Conservation (phyloP, 805 yeast species). For the Candida ovalis region DNA sequence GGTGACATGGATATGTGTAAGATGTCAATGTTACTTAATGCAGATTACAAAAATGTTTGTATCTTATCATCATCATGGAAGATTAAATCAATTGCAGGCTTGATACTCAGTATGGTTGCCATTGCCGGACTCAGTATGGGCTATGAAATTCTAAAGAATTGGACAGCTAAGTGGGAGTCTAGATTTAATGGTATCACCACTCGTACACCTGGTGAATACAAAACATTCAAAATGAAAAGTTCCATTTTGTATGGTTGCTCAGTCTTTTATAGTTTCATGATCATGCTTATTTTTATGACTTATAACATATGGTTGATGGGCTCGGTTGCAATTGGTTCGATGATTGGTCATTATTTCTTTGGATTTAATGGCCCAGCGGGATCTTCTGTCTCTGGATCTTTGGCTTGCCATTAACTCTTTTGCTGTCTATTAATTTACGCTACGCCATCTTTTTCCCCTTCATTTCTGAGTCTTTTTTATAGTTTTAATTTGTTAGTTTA, state of each 20-base stretch:
- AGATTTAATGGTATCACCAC: constrained; percentile 9
- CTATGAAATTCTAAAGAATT: constrained; percentile 35
- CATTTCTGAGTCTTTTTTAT: too few relatives aligned
- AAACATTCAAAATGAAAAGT: constrained; percentile 23
- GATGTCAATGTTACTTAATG: constrained; percentile 40
- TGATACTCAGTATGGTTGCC: constrained; percentile 32
- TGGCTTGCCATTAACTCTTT: constrained; percentile 29
- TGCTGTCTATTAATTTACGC: too few relatives aligned
- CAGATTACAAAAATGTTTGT: constrained; percentile 42
- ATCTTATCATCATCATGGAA: constrained; percentile 39
- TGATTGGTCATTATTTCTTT: constrained; percentile 34
- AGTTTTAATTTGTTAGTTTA: too few relatives aligned
- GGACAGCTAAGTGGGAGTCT: constrained; percentile 20
- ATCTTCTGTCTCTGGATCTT: constrained; percentile 8
- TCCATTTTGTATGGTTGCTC: constrained; percentile 36
- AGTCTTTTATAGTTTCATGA: constrained; percentile 41
- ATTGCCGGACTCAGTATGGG: constrained; percentile 31
- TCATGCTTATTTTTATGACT: constrained; percentile 47
- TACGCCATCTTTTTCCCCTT: too few relatives aligned
- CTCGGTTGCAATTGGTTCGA: constrained; percentile 40
- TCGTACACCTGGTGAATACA: constrained; percentile 12
- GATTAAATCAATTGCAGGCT: constrained; percentile 31
- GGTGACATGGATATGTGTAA: constrained; percentile 27
- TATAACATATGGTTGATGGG: constrained; percentile 45
- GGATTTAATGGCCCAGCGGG: constrained; percentile 13